Evolutionary conservation across 495 filamentous ascomycete species (phyloP).

Genomic region (Baudoinia panamericana): DNA sequence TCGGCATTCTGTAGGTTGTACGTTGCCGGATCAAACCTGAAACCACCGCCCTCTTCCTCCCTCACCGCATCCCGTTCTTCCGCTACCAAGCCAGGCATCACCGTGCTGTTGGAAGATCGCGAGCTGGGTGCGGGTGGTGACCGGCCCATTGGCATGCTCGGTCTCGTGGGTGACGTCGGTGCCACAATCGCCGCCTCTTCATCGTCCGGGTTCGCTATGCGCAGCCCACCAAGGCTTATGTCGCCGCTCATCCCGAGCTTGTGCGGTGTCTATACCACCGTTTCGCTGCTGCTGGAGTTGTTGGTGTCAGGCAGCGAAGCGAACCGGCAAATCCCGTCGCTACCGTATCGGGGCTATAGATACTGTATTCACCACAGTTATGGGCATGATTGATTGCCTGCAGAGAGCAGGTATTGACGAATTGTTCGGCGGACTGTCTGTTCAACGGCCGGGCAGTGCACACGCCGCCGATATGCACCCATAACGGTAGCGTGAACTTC

Average conservation of each 20-base stretch:
- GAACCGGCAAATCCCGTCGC: too few species aligned
- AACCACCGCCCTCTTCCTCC: constrained; percentile 2
- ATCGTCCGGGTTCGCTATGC: constrained; percentile 95
- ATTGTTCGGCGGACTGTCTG: too few species aligned
- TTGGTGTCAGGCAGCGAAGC: too few species aligned
- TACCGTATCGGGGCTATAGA: too few species aligned
- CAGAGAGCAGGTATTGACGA: too few species aligned
- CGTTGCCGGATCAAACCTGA: constrained; percentile 30
- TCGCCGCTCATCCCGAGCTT: constrained; percentile 10
- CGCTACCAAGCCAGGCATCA: neutral
- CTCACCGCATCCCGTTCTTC: neutral
- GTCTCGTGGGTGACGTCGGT: constrained; percentile 40
- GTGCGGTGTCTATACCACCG: too few species aligned
- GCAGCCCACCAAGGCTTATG: constrained; percentile 74
- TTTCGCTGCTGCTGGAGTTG: too few species aligned
- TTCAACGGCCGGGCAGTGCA: too few species aligned
- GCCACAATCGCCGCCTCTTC: constrained; percentile 24
- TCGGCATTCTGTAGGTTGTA: constrained; percentile 6
- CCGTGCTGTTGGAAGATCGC: constrained; percentile 22
- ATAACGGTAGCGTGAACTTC: too few species aligned
- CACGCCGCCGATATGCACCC: too few species aligned
- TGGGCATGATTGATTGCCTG: too few species aligned
- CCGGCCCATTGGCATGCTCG: constrained; percentile 5
- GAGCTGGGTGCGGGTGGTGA: constrained; percentile 20
- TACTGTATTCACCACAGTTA: too few species aligned